Evolutionary conservation across 2,329 filamentous ascomycete species (phyloP), one percentile per base, ranked within the genome.

Genomic region (Arthrocladium fulminans): DNA sequence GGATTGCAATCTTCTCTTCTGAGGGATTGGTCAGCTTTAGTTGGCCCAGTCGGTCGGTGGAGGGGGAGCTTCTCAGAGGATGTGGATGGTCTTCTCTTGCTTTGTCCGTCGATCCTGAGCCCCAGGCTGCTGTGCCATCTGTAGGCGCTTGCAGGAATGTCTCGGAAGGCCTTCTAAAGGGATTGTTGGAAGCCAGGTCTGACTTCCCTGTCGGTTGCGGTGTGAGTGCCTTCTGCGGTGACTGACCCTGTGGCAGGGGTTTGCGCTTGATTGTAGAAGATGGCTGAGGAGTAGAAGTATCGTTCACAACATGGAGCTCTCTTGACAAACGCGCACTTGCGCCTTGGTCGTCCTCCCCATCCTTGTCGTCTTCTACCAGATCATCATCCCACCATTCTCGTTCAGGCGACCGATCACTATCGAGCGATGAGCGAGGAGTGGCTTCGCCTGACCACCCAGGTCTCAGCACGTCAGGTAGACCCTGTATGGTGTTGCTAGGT

Each of bases 361-460:
- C 32, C 25, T 44, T 3, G 9, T 39, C 35, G n/a, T 48, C 38
- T 7, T 45, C 42, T 5, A 30, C 12, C 9, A 20, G 41, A 13
- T 50, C 49, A 25, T 60, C 57, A 24, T 57, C 57, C 56, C 57
- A 59, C 48, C 54, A 59, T 10, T 55, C 55, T 30, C 52, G 51
- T 8, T 48, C 45, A 3, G 43, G 27, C 15, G 57, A 60, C n/a
- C 55, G 42, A 22, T 57, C 47, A 45, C 57, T 60, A 37, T 60
- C 57, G 23, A 57, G 20, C 3, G 57, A 60, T 17, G 57, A 59
- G 23, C 57, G 48, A 6, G 57, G 57, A 5, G 57, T 60, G 15
- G 54, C 51, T 40, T 57, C 53, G 23, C 49, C 49, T 12, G 53
- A 54, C 23, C 49, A 52, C 6, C 56, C 56, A 7, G 54, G 54